Conservation (phyloP, 2,329 filamentous ascomycete species). For the Hortaea sp. region DNA sequence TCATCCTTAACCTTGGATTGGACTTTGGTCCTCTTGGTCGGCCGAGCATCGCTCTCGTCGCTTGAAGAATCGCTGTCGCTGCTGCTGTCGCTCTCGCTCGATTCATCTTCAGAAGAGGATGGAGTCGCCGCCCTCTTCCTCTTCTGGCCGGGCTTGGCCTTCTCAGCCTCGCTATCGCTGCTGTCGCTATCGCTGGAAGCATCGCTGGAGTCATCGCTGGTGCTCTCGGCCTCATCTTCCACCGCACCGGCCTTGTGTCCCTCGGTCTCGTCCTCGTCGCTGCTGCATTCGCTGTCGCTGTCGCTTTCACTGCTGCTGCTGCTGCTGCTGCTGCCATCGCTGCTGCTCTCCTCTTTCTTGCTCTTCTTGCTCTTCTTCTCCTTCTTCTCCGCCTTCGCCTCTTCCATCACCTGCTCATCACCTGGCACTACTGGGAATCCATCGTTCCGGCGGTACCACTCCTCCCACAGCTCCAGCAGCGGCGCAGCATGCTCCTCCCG, state of each 20-base stretch:
- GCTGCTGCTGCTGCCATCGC: constrained; percentile 5
- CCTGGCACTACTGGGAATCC: constrained; percentile 9
- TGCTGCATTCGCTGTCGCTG: constrained; percentile 1
- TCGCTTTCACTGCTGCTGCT: neutral
- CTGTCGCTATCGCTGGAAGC: constrained; percentile 8
- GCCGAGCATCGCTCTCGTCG: constrained; percentile 20
- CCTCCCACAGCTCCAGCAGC: constrained; percentile 17
- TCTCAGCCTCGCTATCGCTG: constrained; percentile 9
- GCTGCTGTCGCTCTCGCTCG: constrained; percentile 6
- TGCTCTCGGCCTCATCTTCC: constrained; percentile 9
- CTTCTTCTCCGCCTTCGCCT: constrained; percentile 6
- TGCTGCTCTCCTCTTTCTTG: constrained; percentile 13
- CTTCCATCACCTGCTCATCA: constrained; percentile 1
- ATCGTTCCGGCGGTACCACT: constrained; percentile 13
- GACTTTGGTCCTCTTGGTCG: constrained; percentile 21
- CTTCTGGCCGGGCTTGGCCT: constrained; percentile 7
- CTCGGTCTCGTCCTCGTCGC: constrained; percentile 5
- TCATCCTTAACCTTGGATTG: constrained; percentile 8
- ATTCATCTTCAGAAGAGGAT: constrained; percentile 7
- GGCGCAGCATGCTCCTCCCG: constrained; percentile 10
- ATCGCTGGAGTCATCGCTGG: constrained; percentile 5
- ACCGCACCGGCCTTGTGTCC: constrained; percentile 1
- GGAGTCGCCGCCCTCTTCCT: constrained; percentile 12
- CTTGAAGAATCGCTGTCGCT: constrained; percentile 13
- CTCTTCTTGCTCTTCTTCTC: constrained; percentile 6